These are phyloP conservation scores for Termitomyces sp. DNA, from an alignment of 768 basidiomycete species.

Conservation along the genomic window DNA sequence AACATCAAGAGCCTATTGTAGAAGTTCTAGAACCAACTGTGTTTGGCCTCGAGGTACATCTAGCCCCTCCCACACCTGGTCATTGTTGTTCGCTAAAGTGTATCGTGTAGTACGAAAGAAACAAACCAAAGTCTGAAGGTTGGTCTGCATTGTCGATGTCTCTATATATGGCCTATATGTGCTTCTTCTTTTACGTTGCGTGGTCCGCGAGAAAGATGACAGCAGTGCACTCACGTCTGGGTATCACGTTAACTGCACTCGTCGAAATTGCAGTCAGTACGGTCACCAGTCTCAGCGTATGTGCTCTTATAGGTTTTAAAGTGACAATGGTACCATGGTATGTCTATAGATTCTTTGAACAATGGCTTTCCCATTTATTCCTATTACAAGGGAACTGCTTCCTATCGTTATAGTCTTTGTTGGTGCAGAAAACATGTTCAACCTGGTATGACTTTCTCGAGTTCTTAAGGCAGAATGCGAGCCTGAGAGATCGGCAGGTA, in stretches of 20 bases:
- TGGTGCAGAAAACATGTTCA: slow-evolving; percentile 97
- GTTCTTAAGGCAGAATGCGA: not conserved
- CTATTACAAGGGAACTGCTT: slow-evolving; percentile 62
- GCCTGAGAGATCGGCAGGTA: slow-evolving; percentile 41
- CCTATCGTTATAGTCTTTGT: slow-evolving; percentile 94
- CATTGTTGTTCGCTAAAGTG: not conserved
- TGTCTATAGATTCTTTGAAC: slow-evolving; percentile 20
- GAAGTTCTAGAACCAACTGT: slow-evolving; percentile 33
- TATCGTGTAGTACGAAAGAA: slow-evolving; percentile 46
- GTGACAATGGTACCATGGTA: slow-evolving; percentile 90
- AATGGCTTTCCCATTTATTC: slow-evolving; percentile 1
- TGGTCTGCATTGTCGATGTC: slow-evolving; percentile 64
- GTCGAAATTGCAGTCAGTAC: slow-evolving; percentile 92
- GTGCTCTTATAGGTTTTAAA: slow-evolving; percentile 83
- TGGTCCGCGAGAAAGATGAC: slow-evolving; percentile 74
- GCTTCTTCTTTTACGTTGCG: slow-evolving; percentile 70
- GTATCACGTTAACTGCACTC: slow-evolving; percentile 88
- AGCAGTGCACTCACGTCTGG: slow-evolving; percentile 85
- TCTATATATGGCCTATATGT: slow-evolving; percentile 70
- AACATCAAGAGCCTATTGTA: slow-evolving; percentile 24
- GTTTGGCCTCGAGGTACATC: slow-evolving; percentile 40
- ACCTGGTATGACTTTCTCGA: slow-evolving; percentile 51
- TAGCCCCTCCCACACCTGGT: not conserved
- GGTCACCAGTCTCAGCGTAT: slow-evolving; percentile 89
- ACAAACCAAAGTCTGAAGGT: slow-evolving; percentile 36